These are phyloP conservation scores for Perkinsela sp. DNA, from an alignment of 208 protist species.

Conservation along the genomic window DNA sequence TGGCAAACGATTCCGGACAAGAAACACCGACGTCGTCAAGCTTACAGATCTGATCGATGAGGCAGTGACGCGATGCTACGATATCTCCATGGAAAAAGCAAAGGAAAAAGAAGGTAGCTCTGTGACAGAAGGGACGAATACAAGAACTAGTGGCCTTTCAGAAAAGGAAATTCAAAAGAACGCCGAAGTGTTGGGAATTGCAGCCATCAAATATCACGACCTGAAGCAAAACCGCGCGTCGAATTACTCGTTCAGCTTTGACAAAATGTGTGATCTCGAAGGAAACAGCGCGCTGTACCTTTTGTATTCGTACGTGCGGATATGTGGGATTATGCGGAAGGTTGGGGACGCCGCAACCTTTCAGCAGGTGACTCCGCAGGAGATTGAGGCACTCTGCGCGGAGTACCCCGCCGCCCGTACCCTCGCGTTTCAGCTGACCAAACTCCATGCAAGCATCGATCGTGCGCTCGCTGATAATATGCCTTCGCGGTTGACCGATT, in stretches of 20 bases:
- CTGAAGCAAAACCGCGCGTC: conserved; percentile 65
- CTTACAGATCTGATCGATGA: conserved; percentile 82
- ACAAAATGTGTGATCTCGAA: conserved; percentile 77
- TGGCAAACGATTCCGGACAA: conserved; percentile 83
- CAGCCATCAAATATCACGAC: conserved; percentile 88
- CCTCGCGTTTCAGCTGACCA: conserved; percentile 38
- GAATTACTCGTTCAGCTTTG: conserved; percentile 81
- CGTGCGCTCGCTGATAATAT: conserved; percentile 62
- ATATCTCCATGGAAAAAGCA: conserved; percentile 23
- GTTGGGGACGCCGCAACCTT: conserved; percentile 28
- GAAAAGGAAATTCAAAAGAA: conserved; percentile 45
- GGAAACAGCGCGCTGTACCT: conserved; percentile 89
- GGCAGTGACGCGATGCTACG: conserved; percentile 27
- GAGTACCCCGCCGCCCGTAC: conserved; percentile 24
- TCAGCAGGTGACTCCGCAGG: conserved; percentile 8
- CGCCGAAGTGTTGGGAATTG: conserved; percentile 65
- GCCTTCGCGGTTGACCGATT: conserved; percentile 75
- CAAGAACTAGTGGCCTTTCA: conserved; percentile 33
- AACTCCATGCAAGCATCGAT: conserved; percentile 53
- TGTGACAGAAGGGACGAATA: too few relatives aligned
- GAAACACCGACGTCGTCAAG: conserved; percentile 71
- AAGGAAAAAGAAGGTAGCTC: conserved; percentile 29
- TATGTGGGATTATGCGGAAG: conserved; percentile 72
- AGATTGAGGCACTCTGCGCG: conserved; percentile 30
- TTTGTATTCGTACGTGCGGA: conserved; percentile 84